Evolutionary conservation across 768 basidiomycete species (phyloP), one percentile per base, ranked within the genome.

Genomic region (Auriscalpium vulgare): DNA sequence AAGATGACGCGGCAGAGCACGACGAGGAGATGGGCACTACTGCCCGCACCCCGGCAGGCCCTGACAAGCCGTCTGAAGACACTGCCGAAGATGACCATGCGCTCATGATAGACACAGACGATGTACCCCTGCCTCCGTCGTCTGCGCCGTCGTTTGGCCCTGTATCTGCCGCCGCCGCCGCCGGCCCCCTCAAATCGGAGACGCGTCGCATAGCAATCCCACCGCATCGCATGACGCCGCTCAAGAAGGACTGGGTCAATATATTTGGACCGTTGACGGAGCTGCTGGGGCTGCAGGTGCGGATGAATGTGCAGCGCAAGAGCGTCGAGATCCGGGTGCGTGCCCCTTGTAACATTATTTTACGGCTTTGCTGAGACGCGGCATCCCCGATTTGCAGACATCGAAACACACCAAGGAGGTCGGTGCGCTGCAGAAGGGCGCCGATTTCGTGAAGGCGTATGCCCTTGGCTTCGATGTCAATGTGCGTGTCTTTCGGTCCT

Each of bases 201-300:
- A 84, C 79, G n/a, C 77, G 95, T 67, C 80, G 91, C 53, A 83
- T 99, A 65, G 77, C 91, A 10, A 89, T 99, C 69, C 97, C 97
- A 11, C 93, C 93, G 10, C 97, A 99, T 69, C 84, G 97, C 51
- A 95, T 97, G 91, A 93, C 94, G 10, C 97, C 97, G 3, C 71
- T 98, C 53, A 95, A 97, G 73, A 91, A 88, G 67, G 94, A 97
- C 61, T 97, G 95, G 95, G 78, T 95, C 50, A 90, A 88, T 67
- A 84, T 97, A 56, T 97, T 98, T 67, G 89, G 92, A 0, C 97
- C 97, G 0, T 74, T 99, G 64, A 95, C 95, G 4, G 95, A 99
- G 75, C 87, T 97, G 61, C 75, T 95, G 66, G 92, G 89, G 0
- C 72, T 99, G 58, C 95, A 97, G 76, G 93, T 99, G 35, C 81